Evolutionary conservation across 495 filamentous ascomycete genomes (phyloP), one percentile per base, ranked within the genome.

Genomic region (Talaromyces trachyspermus): DNA sequence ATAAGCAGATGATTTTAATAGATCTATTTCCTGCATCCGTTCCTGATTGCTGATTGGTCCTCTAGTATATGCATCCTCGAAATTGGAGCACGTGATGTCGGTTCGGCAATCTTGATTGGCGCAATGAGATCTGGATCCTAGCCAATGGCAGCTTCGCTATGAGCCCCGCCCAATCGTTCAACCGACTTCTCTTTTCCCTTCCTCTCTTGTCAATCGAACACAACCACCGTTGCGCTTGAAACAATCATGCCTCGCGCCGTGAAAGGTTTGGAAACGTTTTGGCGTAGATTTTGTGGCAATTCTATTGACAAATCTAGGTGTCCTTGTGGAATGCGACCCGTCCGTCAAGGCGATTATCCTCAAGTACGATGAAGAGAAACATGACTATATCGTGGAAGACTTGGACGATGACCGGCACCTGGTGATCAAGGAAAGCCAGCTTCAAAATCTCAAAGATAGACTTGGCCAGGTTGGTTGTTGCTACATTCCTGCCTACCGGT

Each of bases 331-430:
- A 60, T 88, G 84, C 66, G 86, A 89, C 57, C 80, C 83, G 4
- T 84, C 81, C 36, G 85, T 87, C 65, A 86, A 85, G 61, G 80
- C 84, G 30, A 85, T 87, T 59, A 80, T 88, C 53, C 68, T 80
- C 30, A 84, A 84, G 50, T 85, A 87, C 64, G 81, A 88, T 53
- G 69, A 73, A 45, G 74, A 80, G 49, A 61, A 70, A 48, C 78
- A 86, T 56, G 82, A 83, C 52, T 85, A 83, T 58, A 85, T 88
- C 46, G 76, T 87, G 48, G 84, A 88, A 58, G 84, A 88, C 38
- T 66, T 88, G 2, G 85, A 88, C 56, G 85, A 88, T 54, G 71
- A 80, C 46, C 70, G 70, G 4, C 79, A 79, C 32, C 68, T 89
- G 2, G 74, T 89, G 2, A 78, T 89, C 50, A 87, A 87, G 58